Percentiles rank a stretch among this genome's conserved stretches.
Evolutionary conservation across 2,329 filamentous ascomycete species (phyloP).

Genomic region (Talaromyces sp.): DNA sequence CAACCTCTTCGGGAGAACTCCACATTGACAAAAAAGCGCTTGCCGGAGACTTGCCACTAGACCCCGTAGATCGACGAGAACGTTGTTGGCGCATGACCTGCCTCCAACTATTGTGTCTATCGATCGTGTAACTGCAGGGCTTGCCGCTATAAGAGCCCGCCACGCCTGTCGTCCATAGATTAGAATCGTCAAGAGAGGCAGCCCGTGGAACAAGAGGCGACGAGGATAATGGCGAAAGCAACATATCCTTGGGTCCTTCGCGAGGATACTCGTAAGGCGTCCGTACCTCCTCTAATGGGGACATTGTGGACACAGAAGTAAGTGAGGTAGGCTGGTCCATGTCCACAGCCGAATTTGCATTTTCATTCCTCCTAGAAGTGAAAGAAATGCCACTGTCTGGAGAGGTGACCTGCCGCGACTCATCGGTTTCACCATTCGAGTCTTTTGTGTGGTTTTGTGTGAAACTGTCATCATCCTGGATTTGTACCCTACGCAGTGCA

Average conservation of each 20-base stretch:
- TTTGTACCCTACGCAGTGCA: slow-evolving; percentile 37
- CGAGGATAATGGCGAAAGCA: slow-evolving; percentile 40
- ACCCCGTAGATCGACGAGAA: slow-evolving; percentile 51
- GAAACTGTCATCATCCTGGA: slow-evolving; percentile 32
- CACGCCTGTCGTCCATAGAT: slow-evolving; percentile 39
- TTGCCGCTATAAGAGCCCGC: slow-evolving; percentile 38
- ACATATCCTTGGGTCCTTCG: slow-evolving; percentile 34
- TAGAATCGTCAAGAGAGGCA: slow-evolving; percentile 42
- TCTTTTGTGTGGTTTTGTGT: slow-evolving; percentile 25
- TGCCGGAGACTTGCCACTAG: slow-evolving; percentile 57
- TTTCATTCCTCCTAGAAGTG: slow-evolving; percentile 28
- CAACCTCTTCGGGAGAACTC: slow-evolving; percentile 35
- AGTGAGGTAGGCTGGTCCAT: slow-evolving; percentile 43
- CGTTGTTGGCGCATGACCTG: slow-evolving; percentile 32
- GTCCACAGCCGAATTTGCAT: slow-evolving; percentile 28
- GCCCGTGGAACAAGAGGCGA: slow-evolving; percentile 40
- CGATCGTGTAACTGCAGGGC: slow-evolving; percentile 34
- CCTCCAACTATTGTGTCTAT: slow-evolving; percentile 37
- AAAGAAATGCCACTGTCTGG: slow-evolving; percentile 26
- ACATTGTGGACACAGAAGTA: slow-evolving; percentile 46
- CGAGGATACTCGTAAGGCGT: slow-evolving; percentile 41
- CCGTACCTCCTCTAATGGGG: slow-evolving; percentile 42
- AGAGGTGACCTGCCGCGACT: slow-evolving; percentile 29
- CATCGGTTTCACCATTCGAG: slow-evolving; percentile 25
- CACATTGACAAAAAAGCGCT: slow-evolving; percentile 59